Evolutionary conservation across 768 basidiomycete genomes (phyloP).

Genomic region (Lactifluus rugatus): DNA sequence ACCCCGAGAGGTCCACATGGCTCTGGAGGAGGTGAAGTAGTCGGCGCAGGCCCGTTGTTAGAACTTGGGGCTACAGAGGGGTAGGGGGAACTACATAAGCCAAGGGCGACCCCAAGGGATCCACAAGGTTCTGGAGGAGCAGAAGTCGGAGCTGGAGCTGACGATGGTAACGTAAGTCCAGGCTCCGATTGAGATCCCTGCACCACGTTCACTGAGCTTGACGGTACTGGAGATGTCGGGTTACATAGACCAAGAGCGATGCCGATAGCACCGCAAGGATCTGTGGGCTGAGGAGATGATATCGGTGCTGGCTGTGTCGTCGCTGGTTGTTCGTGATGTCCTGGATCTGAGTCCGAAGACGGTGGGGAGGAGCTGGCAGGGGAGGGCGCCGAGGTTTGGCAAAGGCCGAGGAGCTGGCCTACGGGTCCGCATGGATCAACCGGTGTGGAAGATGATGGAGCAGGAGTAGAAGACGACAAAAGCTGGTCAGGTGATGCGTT

Average conservation of each 20-base stretch:
- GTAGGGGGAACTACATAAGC: background rate
- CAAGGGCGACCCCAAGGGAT: background rate
- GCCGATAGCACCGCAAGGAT: background rate
- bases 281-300: background rate
- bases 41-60: background rate
- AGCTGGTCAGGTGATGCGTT: background rate
- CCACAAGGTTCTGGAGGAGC: background rate
- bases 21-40: background rate
- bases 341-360: background rate
- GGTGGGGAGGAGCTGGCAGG: background rate
- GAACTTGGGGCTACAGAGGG: background rate
- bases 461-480: background rate
- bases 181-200: background rate
- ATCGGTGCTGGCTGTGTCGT: background rate
- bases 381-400: too few species aligned
- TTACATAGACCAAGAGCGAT: background rate
- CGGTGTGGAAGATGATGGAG: slow-evolving; percentile 3
- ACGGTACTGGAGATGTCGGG: slow-evolving; percentile 32
- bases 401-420: too few species aligned
- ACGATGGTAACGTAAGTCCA: background rate
- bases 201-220: slow-evolving; percentile 10
- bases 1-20: background rate
- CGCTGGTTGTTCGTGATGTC: background rate
- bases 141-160: background rate
- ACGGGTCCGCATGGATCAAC: background rate